Evolutionary conservation across 1,284 basidiomycete genomes (phyloP).

Genomic region (Trichosporon sp.): DNA sequence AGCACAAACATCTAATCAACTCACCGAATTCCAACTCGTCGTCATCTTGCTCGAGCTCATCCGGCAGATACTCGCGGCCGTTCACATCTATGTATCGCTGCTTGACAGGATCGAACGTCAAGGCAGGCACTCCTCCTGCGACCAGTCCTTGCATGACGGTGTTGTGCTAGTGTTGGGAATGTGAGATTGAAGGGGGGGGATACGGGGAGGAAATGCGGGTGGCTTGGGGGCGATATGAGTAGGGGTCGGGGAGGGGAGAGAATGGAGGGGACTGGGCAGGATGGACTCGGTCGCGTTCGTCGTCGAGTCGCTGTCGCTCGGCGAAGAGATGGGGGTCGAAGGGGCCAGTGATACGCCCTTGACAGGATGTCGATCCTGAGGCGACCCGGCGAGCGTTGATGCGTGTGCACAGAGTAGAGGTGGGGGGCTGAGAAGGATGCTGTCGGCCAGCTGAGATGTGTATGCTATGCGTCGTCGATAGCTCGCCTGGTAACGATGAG

Average conservation of each 20-base stretch:
- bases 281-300: not conserved
- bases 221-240: not conserved
- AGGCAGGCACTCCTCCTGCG: not conserved
- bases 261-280: not conserved
- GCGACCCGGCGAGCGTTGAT: not conserved
- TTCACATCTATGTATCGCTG: slow-evolving; percentile 8
- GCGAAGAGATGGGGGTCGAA: not conserved
- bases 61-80: slow-evolving; percentile 28
- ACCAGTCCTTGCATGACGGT: slow-evolving; percentile 17
- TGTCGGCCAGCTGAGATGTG: not conserved
- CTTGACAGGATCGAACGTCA: not conserved
- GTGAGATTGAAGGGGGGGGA: not conserved
- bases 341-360: not conserved
- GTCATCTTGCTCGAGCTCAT: slow-evolving; percentile 32
- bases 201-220: not conserved
- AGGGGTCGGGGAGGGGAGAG: not conserved
- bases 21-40: slow-evolving; percentile 41
- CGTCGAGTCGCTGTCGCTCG: not conserved
- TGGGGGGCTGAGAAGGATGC: not conserved
- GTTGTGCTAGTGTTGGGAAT: not conserved
- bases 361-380: not conserved
- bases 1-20: not conserved
- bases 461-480: not conserved
- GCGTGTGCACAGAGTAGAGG: not conserved
- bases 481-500: not conserved